phyloP scores from a whole-genome alignment of 371 early-diverging fungal genomes.

The Mucor racemosus region DNA sequence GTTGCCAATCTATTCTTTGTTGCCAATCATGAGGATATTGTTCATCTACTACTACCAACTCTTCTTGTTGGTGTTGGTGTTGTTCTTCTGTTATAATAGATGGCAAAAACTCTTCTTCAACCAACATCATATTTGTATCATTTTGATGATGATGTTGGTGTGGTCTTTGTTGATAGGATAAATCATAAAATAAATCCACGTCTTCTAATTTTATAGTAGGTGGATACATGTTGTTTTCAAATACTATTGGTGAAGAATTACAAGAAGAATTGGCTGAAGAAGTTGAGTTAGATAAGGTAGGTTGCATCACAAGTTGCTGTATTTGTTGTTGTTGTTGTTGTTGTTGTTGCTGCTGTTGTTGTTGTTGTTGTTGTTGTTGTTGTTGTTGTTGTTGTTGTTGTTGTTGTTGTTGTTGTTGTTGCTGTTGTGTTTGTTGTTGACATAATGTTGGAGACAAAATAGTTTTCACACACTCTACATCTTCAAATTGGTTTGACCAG shows the following conservation, averaged over 20 bases:
- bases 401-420: neutral
- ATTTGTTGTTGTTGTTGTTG: constrained; percentile 2
- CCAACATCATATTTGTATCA: constrained; percentile 14
- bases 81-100: neutral
- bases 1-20: constrained; percentile 21
- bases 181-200: constrained; percentile 1
- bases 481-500: neutral
- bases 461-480: constrained; percentile 4
- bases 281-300: constrained; percentile 7
- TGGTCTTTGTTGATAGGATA: neutral
- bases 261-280: constrained; percentile 12
- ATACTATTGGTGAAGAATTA: constrained; percentile 9
- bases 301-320: constrained; percentile 5
- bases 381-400: neutral
- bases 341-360: neutral
- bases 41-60: neutral
- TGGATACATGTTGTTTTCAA: neutral
- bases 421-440: constrained; percentile 6
- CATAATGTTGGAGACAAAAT: neutral
- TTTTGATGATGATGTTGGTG: neutral
- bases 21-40: constrained; percentile 18
- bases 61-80: constrained; percentile 3
- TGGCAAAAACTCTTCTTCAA: constrained; percentile 11
- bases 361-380: neutral
- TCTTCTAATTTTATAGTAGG: constrained; percentile 15